Evolutionary conservation across 2,329 filamentous ascomycete species (phyloP).

Genomic region (Cercospora brassicicola): DNA sequence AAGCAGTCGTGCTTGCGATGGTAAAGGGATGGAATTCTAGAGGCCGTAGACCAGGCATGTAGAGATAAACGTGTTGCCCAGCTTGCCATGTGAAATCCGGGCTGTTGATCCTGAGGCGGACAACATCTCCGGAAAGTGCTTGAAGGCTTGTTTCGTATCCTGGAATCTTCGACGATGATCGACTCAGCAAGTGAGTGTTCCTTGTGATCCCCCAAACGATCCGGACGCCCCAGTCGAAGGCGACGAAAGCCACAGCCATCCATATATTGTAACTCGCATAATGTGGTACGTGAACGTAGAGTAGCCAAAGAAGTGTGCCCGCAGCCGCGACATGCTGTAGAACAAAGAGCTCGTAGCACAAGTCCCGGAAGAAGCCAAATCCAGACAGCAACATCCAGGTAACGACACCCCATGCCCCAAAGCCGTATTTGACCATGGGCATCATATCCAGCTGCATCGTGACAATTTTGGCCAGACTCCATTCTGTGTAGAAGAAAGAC

Average conservation of each 20-base stretch:
- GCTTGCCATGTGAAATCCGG: constrained; percentile 60
- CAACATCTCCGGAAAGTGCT: constrained; percentile 56
- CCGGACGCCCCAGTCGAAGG: constrained; percentile 35
- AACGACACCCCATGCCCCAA: constrained; percentile 55
- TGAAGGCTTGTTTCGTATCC: constrained; percentile 33
- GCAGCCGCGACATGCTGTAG: constrained; percentile 56
- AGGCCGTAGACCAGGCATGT: constrained; percentile 55
- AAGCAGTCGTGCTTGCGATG: constrained; percentile 44
- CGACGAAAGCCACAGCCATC: constrained; percentile 34
- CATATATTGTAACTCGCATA: constrained; percentile 37
- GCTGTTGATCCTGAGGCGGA: constrained; percentile 57
- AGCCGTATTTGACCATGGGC: constrained; percentile 51
- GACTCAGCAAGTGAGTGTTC: constrained; percentile 31
- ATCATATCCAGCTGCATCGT: constrained; percentile 51
- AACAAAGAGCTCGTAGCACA: constrained; percentile 57
- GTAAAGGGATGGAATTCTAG: constrained; percentile 67
- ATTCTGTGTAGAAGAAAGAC: constrained; percentile 56
- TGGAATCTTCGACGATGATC: neutral
- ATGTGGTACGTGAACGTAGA: constrained; percentile 52
- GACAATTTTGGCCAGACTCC: constrained; percentile 55
- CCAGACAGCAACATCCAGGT: constrained; percentile 55
- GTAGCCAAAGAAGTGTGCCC: constrained; percentile 49
- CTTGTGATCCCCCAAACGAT: constrained; percentile 27
- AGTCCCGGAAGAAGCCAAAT: constrained; percentile 50
- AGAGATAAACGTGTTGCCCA: constrained; percentile 64